phyloP scores from a whole-genome alignment of 2,329 filamentous ascomycete genomes.

The Fusarium xyrophilum region DNA sequence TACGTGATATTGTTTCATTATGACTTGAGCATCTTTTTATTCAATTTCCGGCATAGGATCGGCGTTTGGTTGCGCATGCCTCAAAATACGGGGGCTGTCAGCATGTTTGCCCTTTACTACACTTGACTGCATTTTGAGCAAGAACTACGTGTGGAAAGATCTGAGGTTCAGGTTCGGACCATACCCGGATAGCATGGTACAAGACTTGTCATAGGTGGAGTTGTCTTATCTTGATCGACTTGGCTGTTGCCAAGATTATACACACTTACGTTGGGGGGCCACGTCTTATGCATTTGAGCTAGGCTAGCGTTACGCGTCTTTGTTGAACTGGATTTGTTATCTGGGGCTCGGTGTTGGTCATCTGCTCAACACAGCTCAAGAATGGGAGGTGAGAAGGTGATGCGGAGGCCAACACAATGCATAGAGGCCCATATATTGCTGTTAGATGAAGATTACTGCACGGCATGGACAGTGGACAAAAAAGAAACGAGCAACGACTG shows the following conservation, averaged over 20 bases:
- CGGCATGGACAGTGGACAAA: constrained; percentile 17
- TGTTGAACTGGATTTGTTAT: constrained; percentile 16
- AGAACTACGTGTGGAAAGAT: constrained; percentile 26
- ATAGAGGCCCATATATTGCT: constrained; percentile 15
- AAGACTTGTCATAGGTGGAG: constrained; percentile 38
- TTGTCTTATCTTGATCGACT: constrained; percentile 25
- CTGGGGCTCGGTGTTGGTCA: constrained; percentile 2
- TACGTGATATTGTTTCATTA: constrained; percentile 31
- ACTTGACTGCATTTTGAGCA: neutral
- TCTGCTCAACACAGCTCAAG: neutral
- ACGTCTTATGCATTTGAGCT: constrained; percentile 29
- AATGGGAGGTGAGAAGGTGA: neutral
- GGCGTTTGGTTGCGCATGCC: constrained; percentile 41
- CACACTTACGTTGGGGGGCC: constrained; percentile 1
- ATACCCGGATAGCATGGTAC: constrained; percentile 43
- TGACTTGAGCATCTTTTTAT: constrained; percentile 34
- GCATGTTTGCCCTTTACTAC: constrained; percentile 29
- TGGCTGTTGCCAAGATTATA: constrained; percentile 26
- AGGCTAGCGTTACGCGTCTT: constrained; percentile 18
- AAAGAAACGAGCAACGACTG: constrained; percentile 27
- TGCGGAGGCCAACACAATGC: constrained; percentile 16
- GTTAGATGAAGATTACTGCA: constrained; percentile 36
- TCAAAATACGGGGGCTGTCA: constrained; percentile 33
- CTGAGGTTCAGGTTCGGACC: constrained; percentile 29
- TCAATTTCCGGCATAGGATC: constrained; percentile 39